Base-by-base conservation (phyloP, 2,329 filamentous ascomycete species). In the Botrytis paeoniae region DNA sequence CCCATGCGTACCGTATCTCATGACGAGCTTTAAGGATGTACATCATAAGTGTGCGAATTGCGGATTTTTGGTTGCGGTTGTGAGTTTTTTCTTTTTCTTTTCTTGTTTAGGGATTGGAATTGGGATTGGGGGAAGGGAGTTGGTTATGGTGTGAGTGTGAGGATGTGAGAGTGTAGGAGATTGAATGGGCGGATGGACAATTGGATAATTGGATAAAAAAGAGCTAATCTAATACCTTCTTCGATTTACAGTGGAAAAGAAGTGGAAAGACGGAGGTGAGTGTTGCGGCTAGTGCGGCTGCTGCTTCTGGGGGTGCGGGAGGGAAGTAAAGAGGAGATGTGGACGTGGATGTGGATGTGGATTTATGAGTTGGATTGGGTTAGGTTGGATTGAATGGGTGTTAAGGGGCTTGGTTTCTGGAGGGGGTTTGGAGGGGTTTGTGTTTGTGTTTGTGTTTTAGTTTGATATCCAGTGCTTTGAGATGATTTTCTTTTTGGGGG, bases 31-130 rank as follows among this genome's bases (percentile, higher is more conserved):
- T 35, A 64, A 64, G n/a, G 62, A 64, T 45, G 62, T 43, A 22
- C 62, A 45, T 45, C 41, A 64, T 45, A 64, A 64, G 41, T 64
- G 62, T 64, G 62, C n/a, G 20, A 45, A 64, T 45, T 64, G 41
- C 45, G 62, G 41, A 3, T 14, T 64, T 3, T 3, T 64, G 62
- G 18, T 64, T 45, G 62, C 41, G 29, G 10, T 64, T 64, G 62
- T 64, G 41, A 64, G 41, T 65, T 48, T 45, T 35, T 61, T n/a
- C 12, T 37, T 9, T 39, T 16, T 39, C 18, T 20, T 22, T 37
- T 25, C 29, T 60, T 4, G 29, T 10, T 22, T 20, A n/a, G 18
- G 35, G 20, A 22, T 64, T 45, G 10, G n/a, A 3, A 4, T n/a
- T n/a, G n/a, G n/a, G n/a, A n/a, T n/a, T n/a, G 9, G 7, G 16